A percentile compares a stretch with the other conserved stretches of the same genome.
Conservation (phyloP, 495 filamentous ascomycete species). For the Lichina pygmaea region DNA sequence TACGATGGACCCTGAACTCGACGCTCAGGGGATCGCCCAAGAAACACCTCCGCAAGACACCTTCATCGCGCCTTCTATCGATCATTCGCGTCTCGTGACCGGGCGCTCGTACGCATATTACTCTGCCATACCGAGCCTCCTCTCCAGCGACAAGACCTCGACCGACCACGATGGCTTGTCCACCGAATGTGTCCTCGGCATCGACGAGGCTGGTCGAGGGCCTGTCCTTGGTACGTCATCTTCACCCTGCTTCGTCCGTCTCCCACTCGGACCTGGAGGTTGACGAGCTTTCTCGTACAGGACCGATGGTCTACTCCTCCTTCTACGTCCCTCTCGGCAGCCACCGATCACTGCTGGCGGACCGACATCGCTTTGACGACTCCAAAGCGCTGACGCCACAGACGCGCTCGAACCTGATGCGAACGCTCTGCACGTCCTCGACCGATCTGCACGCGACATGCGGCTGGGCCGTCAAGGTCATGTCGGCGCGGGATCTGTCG, state of each 20-base stretch:
- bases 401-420: conserved; percentile 51
- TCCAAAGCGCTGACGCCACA: conserved; percentile 60
- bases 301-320: conserved; percentile 89
- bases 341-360: conserved; percentile 43
- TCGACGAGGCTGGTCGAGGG: conserved; percentile 88
- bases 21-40: conserved; percentile 3
- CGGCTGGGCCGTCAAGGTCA: conserved; percentile 55
- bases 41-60: conserved; percentile 28
- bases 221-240: conserved; percentile 40
- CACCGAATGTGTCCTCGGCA: conserved; percentile 44
- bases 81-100: conserved; percentile 27
- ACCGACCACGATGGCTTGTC: not conserved
- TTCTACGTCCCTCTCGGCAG: conserved; percentile 51
- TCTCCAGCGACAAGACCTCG: conserved; percentile 16
- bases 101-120: conserved; percentile 69
- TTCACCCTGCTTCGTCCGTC: not conserved
- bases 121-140: conserved; percentile 31
- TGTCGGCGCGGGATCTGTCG: conserved; percentile 66
- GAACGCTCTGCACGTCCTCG: conserved; percentile 34
- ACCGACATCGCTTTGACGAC: conserved; percentile 68
- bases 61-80: conserved; percentile 57
- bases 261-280: not conserved
- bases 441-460: conserved; percentile 39
- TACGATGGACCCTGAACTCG: too few species aligned
- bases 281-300: not conserved